Conservation (phyloP, 1,284 basidiomycete species). For the Quambalaria eucalypti region DNA sequence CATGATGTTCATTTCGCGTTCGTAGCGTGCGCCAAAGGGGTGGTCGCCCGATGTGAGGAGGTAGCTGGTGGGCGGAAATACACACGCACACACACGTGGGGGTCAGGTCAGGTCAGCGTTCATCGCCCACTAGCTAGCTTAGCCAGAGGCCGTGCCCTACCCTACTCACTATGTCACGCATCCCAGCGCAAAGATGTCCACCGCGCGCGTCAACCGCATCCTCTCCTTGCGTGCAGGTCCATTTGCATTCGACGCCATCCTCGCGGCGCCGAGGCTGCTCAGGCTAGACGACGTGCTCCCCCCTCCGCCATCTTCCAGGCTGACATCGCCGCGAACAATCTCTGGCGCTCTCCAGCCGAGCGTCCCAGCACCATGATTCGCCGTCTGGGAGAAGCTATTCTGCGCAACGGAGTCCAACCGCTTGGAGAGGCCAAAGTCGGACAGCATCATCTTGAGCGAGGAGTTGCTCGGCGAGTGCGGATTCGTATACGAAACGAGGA, state of each 20-base stretch:
- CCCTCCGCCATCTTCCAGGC: slow-evolving; percentile 26
- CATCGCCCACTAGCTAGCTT: no score
- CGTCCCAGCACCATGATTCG: slow-evolving; percentile 43
- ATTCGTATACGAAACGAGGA: slow-evolving; percentile 57
- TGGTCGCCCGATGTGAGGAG: slow-evolving; percentile 41
- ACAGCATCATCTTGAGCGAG: slow-evolving; percentile 42
- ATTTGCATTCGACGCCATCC: slow-evolving; percentile 9
- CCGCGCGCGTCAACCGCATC: slow-evolving; percentile 35
- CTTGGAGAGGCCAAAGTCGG: slow-evolving; percentile 45
- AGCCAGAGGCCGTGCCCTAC: no score
- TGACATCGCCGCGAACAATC: slow-evolving; percentile 36
- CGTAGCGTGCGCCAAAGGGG: slow-evolving; percentile 41
- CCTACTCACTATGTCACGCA: slow-evolving; percentile 44
- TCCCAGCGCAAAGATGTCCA: slow-evolving; percentile 44
- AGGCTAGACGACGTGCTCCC: slow-evolving; percentile 2
- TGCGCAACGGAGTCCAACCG: slow-evolving; percentile 39
- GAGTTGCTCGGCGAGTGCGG: slow-evolving; percentile 15
- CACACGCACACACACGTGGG: no score
- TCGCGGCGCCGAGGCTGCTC: slow-evolving; percentile 10
- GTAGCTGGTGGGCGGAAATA: no score
- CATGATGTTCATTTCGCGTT: slow-evolving; percentile 45
- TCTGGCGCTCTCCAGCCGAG: slow-evolving; percentile 45
- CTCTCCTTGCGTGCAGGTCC: slow-evolving; percentile 16
- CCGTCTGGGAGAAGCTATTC: slow-evolving; percentile 42
- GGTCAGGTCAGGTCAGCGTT: no score